Evolutionary conservation across 176 grass and related monocot species (phyloP), one percentile per base, ranked within the genome.

Genomic region (Eragrostis curvula): DNA sequence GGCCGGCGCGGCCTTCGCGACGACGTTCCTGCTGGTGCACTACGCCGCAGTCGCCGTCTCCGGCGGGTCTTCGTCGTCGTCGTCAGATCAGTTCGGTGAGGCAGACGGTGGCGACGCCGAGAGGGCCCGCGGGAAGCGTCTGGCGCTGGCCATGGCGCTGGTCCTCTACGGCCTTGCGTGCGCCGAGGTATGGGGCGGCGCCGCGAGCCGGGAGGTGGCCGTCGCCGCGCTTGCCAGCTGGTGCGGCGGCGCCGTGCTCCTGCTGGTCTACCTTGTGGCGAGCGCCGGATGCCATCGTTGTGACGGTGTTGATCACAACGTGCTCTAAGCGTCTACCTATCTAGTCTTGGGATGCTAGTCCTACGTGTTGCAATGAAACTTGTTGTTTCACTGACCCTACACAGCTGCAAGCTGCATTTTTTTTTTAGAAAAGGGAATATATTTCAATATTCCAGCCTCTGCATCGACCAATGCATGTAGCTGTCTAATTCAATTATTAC

Each of bases 21-120:
- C 77, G 13, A 67, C 39, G 77, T 79, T 52, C 77, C 2, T 79
- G 46, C 49, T 79, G 46, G 77, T 78, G 75, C 59, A 78, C 75
- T 49, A 78, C 14, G 75, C 75, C 29, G 46, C 47, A 62, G 17
- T 17, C 29, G 77, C 46, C 28, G 8, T 52, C 45, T 47, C 28
- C 27, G n/a, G 8, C 7, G 15, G 14, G 27, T 28, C 71, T 48
- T n/a, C 18, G 25, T 18, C 43, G 32, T 36, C 32, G 32, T 36
- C 4, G 32, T 36, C 32, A 36, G 32, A 36, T n/a, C n/a, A n/a
- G n/a, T n/a, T n/a, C n/a, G n/a, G n/a, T n/a, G n/a, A n/a, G n/a
- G n/a, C n/a, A n/a, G n/a, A n/a, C n/a, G n/a, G n/a, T 0, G 75
- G 3, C 1, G 60, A 12, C 17, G 60, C 0, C 1, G 21, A 53